These are phyloP conservation scores for Neocatenulostroma microsporum DNA, from an alignment of 2,329 filamentous ascomycete genomes.

Conservation along the genomic window DNA sequence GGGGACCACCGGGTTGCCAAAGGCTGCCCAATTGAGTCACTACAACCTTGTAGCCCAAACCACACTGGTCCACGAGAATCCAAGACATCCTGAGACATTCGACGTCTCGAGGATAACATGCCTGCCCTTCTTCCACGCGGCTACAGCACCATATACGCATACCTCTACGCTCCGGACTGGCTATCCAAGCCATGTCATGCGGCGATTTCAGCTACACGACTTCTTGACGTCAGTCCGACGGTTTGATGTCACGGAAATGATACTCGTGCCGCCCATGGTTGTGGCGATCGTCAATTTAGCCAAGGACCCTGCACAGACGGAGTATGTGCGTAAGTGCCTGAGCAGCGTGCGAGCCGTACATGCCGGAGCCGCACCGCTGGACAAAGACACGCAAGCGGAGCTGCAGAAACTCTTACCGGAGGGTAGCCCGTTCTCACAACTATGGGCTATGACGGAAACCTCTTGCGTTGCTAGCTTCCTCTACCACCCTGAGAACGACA, in stretches of 20 bases:
- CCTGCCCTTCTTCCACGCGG: slow-evolving; percentile 46
- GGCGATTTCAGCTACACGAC: slow-evolving; percentile 37
- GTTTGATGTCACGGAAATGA: slow-evolving; percentile 41
- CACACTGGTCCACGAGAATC: slow-evolving; percentile 34
- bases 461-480: slow-evolving; percentile 21
- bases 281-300: slow-evolving; percentile 43
- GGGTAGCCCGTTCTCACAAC: slow-evolving; percentile 37
- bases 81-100: slow-evolving; percentile 31
- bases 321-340: slow-evolving; percentile 31
- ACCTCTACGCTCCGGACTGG: slow-evolving; percentile 31
- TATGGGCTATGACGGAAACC: slow-evolving; percentile 40
- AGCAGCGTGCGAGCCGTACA: slow-evolving; percentile 27
- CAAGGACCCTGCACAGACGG: no score
- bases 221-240: slow-evolving; percentile 38
- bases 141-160: slow-evolving; percentile 34
- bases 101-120: slow-evolving; percentile 34
- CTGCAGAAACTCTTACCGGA: slow-evolving; percentile 35
- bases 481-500: slow-evolving; percentile 32
- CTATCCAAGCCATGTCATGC: slow-evolving; percentile 34
- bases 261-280: slow-evolving; percentile 48
- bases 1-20: slow-evolving; percentile 42
- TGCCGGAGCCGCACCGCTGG: slow-evolving; percentile 42
- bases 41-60: slow-evolving; percentile 50
- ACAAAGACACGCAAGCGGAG: slow-evolving; percentile 39
- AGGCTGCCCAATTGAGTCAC: slow-evolving; percentile 51